Evolutionary conservation across 495 filamentous ascomycete genomes (phyloP).

Genomic region (Sordaria brevicollis): DNA sequence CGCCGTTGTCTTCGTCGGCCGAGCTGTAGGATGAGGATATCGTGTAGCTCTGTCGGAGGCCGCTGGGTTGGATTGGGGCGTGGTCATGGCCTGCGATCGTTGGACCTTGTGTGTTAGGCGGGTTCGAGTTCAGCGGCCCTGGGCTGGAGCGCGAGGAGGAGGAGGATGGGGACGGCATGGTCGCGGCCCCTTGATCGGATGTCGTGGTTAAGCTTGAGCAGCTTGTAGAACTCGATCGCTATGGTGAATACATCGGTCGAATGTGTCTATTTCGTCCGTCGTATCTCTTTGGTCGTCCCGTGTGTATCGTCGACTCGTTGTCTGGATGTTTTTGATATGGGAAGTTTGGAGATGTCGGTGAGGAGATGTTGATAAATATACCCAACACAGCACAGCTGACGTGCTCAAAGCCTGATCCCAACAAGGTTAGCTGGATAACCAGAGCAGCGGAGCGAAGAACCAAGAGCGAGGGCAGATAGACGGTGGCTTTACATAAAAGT

Average conservation of each 20-base stretch:
- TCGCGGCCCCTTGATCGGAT: not conserved
- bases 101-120: not conserved
- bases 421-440: not conserved
- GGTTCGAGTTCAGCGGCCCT: not conserved
- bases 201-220: not conserved
- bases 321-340: no score
- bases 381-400: not conserved
- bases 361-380: not conserved
- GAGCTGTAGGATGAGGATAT: constrained; percentile 20
- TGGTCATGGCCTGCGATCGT: constrained; percentile 13
- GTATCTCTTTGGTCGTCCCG: not conserved
- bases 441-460: not conserved
- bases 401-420: not conserved
- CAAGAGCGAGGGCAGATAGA: not conserved
- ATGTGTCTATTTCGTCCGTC: not conserved
- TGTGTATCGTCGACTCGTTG: not conserved
- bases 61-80: constrained; percentile 30
- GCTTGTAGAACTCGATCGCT: not conserved
- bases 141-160: not conserved
- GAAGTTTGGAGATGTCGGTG: not conserved
- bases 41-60: constrained; percentile 35
- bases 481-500: not conserved
- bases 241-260: not conserved
- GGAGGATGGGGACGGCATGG: constrained; percentile 7
- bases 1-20: constrained; percentile 8